These are phyloP conservation scores for Penicillium psychrofluorescens DNA, from an alignment of 495 filamentous ascomycete species.

Conservation along the genomic window DNA sequence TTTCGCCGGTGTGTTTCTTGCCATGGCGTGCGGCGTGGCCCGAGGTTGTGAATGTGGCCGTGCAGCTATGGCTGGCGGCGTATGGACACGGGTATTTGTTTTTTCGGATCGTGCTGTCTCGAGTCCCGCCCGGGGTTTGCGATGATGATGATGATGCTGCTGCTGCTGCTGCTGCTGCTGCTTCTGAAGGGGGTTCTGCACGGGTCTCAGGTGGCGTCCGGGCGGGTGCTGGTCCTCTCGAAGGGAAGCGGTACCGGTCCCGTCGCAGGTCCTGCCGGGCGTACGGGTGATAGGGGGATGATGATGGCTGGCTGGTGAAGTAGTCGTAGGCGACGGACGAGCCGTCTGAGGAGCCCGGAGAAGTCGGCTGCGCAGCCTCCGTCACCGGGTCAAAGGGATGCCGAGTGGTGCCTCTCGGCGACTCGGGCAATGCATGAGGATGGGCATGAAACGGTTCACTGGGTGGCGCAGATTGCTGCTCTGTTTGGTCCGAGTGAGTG, in stretches of 20 bases:
- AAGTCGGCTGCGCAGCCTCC: constrained; percentile 23
- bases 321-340: constrained; percentile 26
- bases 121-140: constrained; percentile 5
- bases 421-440: constrained; percentile 18
- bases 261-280: constrained; percentile 17
- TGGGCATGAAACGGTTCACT: constrained; percentile 13
- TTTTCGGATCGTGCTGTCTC: constrained; percentile 23
- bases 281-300: constrained; percentile 18
- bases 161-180: constrained; percentile 16
- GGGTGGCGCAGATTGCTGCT: constrained; percentile 20
- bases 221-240: constrained; percentile 13
- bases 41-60: constrained; percentile 88
- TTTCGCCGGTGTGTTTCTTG: constrained; percentile 94
- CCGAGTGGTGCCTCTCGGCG: constrained; percentile 16
- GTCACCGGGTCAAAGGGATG: constrained; percentile 22
- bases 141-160: constrained; percentile 13
- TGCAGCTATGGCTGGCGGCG: constrained; percentile 58
- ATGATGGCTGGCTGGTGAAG: constrained; percentile 20
- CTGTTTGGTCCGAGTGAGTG: constrained; percentile 14
- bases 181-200: constrained; percentile 16
- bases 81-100: constrained; percentile 53
- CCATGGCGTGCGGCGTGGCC: constrained; percentile 94
- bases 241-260: constrained; percentile 9
- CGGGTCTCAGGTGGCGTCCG: constrained; percentile 21
- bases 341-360: constrained; percentile 31